Evolutionary conservation across 2,329 filamentous ascomycete species (phyloP).

Genomic region (Aspergillus versicolor): DNA sequence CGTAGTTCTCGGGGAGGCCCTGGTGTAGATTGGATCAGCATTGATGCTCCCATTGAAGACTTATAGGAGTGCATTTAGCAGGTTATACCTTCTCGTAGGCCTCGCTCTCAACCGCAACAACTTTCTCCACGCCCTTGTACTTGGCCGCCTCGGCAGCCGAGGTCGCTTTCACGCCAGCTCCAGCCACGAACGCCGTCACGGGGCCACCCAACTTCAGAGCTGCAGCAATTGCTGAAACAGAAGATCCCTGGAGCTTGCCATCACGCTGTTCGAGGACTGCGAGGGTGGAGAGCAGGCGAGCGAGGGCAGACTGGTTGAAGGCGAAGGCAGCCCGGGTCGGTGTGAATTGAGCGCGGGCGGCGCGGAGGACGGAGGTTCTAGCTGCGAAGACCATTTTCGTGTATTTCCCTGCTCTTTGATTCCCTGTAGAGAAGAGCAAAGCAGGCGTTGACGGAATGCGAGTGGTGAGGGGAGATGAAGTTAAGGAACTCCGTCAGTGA

Average conservation of each 20-base stretch:
- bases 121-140: constrained; percentile 85
- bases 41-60: neutral
- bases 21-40: constrained; percentile 44
- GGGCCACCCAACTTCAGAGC: constrained; percentile 82
- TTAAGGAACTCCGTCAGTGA: neutral
- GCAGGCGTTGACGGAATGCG: neutral
- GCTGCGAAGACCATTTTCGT: constrained; percentile 35
- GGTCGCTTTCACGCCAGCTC: constrained; percentile 69
- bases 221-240: constrained; percentile 80
- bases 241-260: constrained; percentile 79
- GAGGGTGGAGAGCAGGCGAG: constrained; percentile 78
- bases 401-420: neutral
- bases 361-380: constrained; percentile 42
- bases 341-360: constrained; percentile 48
- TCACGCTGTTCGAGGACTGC: constrained; percentile 91
- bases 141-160: constrained; percentile 80
- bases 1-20: constrained; percentile 91
- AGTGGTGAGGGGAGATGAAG: neutral
- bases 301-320: constrained; percentile 55
- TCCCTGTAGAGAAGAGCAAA: neutral
- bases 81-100: constrained; percentile 81
- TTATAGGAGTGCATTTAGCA: neutral
- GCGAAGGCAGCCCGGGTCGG: constrained; percentile 25
- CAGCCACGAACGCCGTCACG: constrained; percentile 85
- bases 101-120: constrained; percentile 81